These are phyloP conservation scores for Daldinia childiae DNA, from an alignment of 495 filamentous ascomycete species.

Conservation along the genomic window DNA sequence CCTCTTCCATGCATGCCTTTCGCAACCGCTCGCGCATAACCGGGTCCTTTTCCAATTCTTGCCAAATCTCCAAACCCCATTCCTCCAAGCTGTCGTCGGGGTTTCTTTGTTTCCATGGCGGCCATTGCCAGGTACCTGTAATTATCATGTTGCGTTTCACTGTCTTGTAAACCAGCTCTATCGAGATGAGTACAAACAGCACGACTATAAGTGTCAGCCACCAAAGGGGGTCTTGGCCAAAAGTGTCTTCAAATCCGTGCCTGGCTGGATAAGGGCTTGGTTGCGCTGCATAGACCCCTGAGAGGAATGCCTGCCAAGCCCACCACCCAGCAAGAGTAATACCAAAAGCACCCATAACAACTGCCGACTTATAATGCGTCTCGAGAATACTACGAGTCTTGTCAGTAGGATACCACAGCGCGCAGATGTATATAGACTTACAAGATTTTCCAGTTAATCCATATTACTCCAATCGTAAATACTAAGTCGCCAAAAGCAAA, in stretches of 20 bases:
- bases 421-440: slow-evolving; percentile 45
- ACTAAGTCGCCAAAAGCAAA: slow-evolving; percentile 80
- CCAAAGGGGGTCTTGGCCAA: slow-evolving; percentile 76
- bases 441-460: slow-evolving; percentile 82
- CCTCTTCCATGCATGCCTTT: slow-evolving; percentile 27
- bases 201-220: slow-evolving; percentile 72
- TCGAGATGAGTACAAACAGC: slow-evolving; percentile 44
- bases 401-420: not conserved
- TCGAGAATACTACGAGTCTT: slow-evolving; percentile 65
- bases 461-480: slow-evolving; percentile 73
- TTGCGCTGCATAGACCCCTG: slow-evolving; percentile 66
- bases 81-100: slow-evolving; percentile 49
- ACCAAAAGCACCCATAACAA: slow-evolving; percentile 69
- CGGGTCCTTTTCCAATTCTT: slow-evolving; percentile 56
- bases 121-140: slow-evolving; percentile 51
- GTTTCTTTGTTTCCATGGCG: slow-evolving; percentile 36
- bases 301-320: slow-evolving; percentile 80
- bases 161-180: slow-evolving; percentile 50
- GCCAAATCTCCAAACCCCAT: slow-evolving; percentile 59
- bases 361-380: slow-evolving; percentile 78
- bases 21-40: slow-evolving; percentile 44
- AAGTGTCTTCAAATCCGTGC: slow-evolving; percentile 69
- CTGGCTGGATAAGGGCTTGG: slow-evolving; percentile 75
- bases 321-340: slow-evolving; percentile 63
- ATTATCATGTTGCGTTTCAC: slow-evolving; percentile 50